phyloP scores from a whole-genome alignment of 1,284 basidiomycete species.

The Cryptococcus maquisensis region DNA sequence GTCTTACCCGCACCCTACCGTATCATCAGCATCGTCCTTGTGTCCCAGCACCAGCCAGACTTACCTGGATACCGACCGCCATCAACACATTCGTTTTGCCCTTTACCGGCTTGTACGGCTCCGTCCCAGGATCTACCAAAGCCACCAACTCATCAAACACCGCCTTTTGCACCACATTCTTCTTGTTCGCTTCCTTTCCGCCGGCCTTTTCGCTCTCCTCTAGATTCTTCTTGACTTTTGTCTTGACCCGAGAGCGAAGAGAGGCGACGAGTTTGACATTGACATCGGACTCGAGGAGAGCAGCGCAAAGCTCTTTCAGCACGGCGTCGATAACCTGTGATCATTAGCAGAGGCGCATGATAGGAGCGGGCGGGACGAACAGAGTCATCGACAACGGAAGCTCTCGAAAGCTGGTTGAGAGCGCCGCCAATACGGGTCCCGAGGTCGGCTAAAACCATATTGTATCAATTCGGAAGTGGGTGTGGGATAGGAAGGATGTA shows the following conservation, averaged over 20 bases:
- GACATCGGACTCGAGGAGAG: conserved; percentile 93
- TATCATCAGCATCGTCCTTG: conserved; percentile 2
- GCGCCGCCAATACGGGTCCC: conserved; percentile 91
- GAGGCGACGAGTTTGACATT: conserved; percentile 94
- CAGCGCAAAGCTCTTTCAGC: conserved; percentile 91
- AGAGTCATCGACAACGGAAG: conserved; percentile 83
- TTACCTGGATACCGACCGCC: conserved; percentile 89
- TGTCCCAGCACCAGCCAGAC: conserved; percentile 17
- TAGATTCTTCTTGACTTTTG: conserved; percentile 55
- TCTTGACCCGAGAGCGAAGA: conserved; percentile 82
- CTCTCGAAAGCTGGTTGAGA: conserved; percentile 81
- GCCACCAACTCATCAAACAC: conserved; percentile 96
- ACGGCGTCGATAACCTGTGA: conserved; percentile 84
- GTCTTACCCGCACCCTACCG: conserved; percentile 92
- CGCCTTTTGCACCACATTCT: conserved; percentile 87
- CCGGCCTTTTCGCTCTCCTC: conserved; percentile 67
- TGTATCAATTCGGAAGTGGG: background rate
- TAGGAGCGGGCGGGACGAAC: conserved; percentile 47
- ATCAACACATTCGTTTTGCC: conserved; percentile 93
- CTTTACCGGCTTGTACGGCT: conserved; percentile 94
- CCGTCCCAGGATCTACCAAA: conserved; percentile 89
- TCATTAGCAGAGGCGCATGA: background rate
- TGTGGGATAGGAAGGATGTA: background rate
- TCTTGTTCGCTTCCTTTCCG: conserved; percentile 75
- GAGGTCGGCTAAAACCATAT: conserved; percentile 94